Base-by-base conservation (phyloP, 345 rosid species). In the Barbarea vulgaris region DNA sequence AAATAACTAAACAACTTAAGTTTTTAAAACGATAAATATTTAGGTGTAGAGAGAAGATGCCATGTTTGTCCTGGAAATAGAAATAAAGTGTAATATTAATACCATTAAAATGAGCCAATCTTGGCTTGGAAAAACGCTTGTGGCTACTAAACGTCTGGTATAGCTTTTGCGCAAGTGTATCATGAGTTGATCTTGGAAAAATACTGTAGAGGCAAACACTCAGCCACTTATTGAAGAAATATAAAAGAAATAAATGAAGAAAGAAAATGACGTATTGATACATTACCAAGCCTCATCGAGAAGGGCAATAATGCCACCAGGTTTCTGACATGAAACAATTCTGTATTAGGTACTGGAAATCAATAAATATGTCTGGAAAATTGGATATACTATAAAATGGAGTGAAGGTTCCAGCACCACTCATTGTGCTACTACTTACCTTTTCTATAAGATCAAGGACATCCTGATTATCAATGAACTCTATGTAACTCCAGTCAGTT, bases 401-500 rank as follows among this genome's bases (percentile, higher is more conserved):
- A 63, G 24, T 21, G 48, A 17, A 70, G 72, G 67, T 27, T 57
- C 21, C 55, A 56, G 27, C 44, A 70, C 65, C 24, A 76, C 21
- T 58, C 52, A 24, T 6, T 36, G 28, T 64, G 61, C n/a, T 65
- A 48, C 50, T 48, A 70, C n/a, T 77, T 65, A 92, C 99, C 90
- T 95, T 95, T 80, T 95, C 99, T 77, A 95, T 83, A 72, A 95
- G 99, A 77, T 92, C 98, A 75, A 92, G 92, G 79, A 95, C 75
- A 84, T 95, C 98, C 79, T 89, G 93, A 83, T 95, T 95, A 77
- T 95, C 99, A 64, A 95, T 77, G 70, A 95, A 95, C 30, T 95
- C 99, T 77, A 95, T 90, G 81, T 95, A 95, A 81, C 98, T 95
- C 99, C 99, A 95, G 81, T 92, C 87, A 79, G 92, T 95, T 74